These are phyloP conservation scores for Collybiopsis luxurians DNA, from an alignment of 768 basidiomycete genomes.

Conservation along the genomic window DNA sequence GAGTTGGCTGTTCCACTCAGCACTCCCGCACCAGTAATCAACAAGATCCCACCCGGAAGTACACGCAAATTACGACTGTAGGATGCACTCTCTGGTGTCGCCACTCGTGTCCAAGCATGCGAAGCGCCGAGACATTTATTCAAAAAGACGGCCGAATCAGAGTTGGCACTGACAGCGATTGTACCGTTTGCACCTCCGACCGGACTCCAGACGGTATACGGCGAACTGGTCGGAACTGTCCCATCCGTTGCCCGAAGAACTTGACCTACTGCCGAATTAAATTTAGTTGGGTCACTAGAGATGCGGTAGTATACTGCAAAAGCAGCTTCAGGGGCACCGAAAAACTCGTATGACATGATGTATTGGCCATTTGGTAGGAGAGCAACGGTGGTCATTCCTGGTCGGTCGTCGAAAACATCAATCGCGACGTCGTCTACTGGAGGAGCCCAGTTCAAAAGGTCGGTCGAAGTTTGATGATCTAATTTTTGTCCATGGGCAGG, in stretches of 20 bases:
- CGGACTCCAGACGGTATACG: conserved; percentile 16
- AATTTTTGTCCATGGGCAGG: conserved; percentile 18
- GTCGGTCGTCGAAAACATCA: conserved; percentile 14
- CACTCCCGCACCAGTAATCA: conserved; percentile 15
- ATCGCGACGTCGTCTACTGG: conserved; percentile 15
- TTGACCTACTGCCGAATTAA: conserved; percentile 8
- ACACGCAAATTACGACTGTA: conserved; percentile 15
- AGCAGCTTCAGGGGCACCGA: conserved; percentile 9
- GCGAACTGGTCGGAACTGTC: conserved; percentile 13
- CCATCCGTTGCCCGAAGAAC: conserved; percentile 14
- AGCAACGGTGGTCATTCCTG: conserved; percentile 18
- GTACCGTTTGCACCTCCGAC: conserved; percentile 16
- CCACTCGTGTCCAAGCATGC: conserved; percentile 16
- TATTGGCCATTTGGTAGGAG: conserved; percentile 15
- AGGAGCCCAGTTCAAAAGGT: conserved; percentile 16
- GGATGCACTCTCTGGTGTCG: conserved; percentile 12
- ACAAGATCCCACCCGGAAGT: conserved; percentile 11
- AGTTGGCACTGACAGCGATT: conserved; percentile 15
- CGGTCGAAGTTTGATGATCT: conserved; percentile 13
- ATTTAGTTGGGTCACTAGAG: conserved; percentile 14
- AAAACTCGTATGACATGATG: conserved; percentile 18
- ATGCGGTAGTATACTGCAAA: conserved; percentile 14
- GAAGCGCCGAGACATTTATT: conserved; percentile 12
- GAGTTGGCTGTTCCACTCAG: conserved; percentile 15
- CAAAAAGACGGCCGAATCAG: conserved; percentile 14